A percentile compares a stretch with the other conserved stretches of the same genome.
phyloP scores from a whole-genome alignment of 2,329 filamentous ascomycete genomes.

The Septoria petroselini region DNA sequence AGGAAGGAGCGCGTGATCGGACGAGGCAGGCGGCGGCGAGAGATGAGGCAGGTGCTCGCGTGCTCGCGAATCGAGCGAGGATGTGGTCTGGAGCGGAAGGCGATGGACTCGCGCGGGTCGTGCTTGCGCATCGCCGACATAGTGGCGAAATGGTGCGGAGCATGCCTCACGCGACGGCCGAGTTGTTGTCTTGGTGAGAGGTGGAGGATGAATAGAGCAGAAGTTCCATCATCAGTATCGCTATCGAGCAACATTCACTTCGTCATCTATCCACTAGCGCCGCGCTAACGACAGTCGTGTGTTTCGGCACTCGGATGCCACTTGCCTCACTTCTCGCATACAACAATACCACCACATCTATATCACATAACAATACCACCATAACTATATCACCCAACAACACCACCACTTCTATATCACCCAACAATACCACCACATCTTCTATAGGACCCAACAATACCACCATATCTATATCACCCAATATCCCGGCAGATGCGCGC shows the following conservation, averaged over 20 bases:
- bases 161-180: conserved; percentile 21
- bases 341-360: too few species aligned
- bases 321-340: neutral
- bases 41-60: conserved; percentile 14
- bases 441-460: too few species aligned
- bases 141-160: conserved; percentile 29
- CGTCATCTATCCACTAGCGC: conserved; percentile 3
- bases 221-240: neutral
- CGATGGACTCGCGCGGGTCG: conserved; percentile 28
- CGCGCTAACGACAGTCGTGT: conserved; percentile 2
- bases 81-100: conserved; percentile 26
- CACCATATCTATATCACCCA: conserved; percentile 4
- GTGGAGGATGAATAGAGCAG: neutral
- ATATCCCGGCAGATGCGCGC: conserved; percentile 1
- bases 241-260: conserved; percentile 3
- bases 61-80: conserved; percentile 2
- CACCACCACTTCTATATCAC: neutral
- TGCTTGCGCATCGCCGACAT: conserved; percentile 36
- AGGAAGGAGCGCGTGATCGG: too few species aligned
- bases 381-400: conserved; percentile 1
- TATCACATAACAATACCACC: too few species aligned
- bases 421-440: neutral
- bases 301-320: neutral
- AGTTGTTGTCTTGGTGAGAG: neutral
- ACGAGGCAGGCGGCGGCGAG: too few species aligned